These are phyloP conservation scores for Trametes versicolor DNA, from an alignment of 1,284 basidiomycete species.

Conservation along the genomic window DNA sequence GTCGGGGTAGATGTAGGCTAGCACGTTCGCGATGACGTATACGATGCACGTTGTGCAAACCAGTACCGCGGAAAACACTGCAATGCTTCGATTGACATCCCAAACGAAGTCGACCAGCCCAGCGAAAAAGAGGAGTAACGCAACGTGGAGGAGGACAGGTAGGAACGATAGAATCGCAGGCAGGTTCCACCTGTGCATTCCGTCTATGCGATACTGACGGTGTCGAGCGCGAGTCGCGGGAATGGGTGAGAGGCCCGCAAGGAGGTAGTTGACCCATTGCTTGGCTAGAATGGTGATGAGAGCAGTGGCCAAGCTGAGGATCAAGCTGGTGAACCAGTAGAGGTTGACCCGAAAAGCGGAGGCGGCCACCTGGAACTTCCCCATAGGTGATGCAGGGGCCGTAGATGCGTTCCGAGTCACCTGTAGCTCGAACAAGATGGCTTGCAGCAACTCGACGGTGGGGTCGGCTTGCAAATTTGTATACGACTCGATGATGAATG, in stretches of 20 bases:
- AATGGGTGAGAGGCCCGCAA: constrained; percentile 17
- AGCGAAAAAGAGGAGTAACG: constrained; percentile 28
- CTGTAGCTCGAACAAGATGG: neutral
- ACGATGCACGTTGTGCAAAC: neutral
- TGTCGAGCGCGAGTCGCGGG: constrained; percentile 13
- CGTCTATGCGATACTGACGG: constrained; percentile 26
- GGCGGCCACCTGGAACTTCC: constrained; percentile 11
- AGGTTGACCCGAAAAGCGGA: constrained; percentile 28
- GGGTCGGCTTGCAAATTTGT: constrained; percentile 33
- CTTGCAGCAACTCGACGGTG: neutral
- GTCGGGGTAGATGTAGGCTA: constrained; percentile 23
- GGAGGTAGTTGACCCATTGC: constrained; percentile 26
- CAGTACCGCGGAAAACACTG: neutral
- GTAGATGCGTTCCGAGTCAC: neutral
- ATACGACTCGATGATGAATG: constrained; percentile 40
- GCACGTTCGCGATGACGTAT: constrained; percentile 10
- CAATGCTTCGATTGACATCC: constrained; percentile 15
- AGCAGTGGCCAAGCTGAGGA: constrained; percentile 27
- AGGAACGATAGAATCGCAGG: constrained; percentile 19
- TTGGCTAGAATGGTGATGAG: constrained; percentile 29
- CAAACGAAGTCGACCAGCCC: constrained; percentile 30
- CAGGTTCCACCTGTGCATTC: constrained; percentile 24
- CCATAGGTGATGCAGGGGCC: neutral
- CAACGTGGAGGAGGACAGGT: constrained; percentile 27
- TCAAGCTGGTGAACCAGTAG: constrained; percentile 31